A percentile compares a stretch with the other conserved stretches of the same genome.
These are phyloP conservation scores for Chaetomiaceae sp. DNA, from an alignment of 2,329 filamentous ascomycete genomes.

Conservation along the genomic window DNA sequence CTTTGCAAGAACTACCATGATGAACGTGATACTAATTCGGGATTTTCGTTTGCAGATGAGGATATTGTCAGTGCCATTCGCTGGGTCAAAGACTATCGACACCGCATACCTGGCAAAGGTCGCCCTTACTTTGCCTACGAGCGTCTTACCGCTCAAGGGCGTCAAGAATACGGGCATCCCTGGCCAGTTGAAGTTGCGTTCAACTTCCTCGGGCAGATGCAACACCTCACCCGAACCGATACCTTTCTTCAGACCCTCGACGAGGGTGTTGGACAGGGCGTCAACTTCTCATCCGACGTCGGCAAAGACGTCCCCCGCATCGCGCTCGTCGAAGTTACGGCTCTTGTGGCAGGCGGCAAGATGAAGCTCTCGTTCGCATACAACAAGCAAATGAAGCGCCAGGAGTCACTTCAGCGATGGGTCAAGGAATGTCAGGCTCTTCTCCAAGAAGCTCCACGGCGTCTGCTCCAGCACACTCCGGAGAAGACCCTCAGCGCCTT, in stretches of 20 bases:
- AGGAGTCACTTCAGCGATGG: slow-evolving; percentile 20
- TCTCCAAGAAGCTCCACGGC: slow-evolving; percentile 17
- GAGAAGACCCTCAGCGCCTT: slow-evolving; percentile 32
- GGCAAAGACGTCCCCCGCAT: slow-evolving; percentile 25
- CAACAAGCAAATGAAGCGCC: slow-evolving; percentile 25
- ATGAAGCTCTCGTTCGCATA: slow-evolving; percentile 26
- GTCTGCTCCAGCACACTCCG: slow-evolving; percentile 10
- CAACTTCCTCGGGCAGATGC: slow-evolving; percentile 44
- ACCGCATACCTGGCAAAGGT: slow-evolving; percentile 34
- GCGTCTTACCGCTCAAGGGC: slow-evolving; percentile 30
- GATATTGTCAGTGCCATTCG: slow-evolving; percentile 21
- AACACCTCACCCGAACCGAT: slow-evolving; percentile 37
- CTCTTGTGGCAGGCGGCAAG: slow-evolving; percentile 22
- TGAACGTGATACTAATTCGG: background rate
- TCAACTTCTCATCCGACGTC: slow-evolving; percentile 20
- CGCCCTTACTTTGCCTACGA: slow-evolving; percentile 37
- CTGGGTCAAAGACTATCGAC: slow-evolving; percentile 33
- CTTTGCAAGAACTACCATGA: no score
- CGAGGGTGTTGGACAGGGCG: slow-evolving; percentile 14
- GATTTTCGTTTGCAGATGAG: slow-evolving; percentile 8
- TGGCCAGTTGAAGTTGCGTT: slow-evolving; percentile 42
- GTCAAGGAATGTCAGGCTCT: slow-evolving; percentile 18
- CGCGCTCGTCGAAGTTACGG: slow-evolving; percentile 26
- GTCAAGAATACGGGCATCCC: slow-evolving; percentile 31
- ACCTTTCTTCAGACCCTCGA: slow-evolving; percentile 21